Conservation (phyloP, 257 asterid species). For the Leonotis leonurus region DNA sequence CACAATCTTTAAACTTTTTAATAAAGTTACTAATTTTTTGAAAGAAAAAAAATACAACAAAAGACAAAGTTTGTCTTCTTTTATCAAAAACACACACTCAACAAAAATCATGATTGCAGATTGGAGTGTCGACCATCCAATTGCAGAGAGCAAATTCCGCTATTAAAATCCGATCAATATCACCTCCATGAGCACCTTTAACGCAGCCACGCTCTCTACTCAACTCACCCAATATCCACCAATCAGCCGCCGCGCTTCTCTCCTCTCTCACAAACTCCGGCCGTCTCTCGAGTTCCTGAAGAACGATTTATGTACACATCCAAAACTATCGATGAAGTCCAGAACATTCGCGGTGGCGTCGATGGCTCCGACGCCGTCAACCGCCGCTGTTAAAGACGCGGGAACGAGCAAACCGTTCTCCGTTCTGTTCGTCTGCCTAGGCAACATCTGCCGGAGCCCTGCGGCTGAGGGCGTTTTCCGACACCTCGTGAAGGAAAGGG, state of each 20-base stretch:
- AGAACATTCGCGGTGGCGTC: slow-evolving; percentile 30
- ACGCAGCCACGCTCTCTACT: neutral
- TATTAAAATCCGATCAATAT: neutral
- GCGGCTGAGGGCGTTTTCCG: slow-evolving; percentile 94
- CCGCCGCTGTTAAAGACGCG: slow-evolving; percentile 23
- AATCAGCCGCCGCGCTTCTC: slow-evolving; percentile 16
- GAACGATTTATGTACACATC: neutral
- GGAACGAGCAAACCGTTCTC: slow-evolving; percentile 47
- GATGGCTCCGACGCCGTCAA: slow-evolving; percentile 49
- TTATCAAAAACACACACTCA: too few species aligned
- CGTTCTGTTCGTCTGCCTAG: slow-evolving; percentile 86
- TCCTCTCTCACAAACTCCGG: slow-evolving; percentile 14
- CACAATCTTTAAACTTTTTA: too few species aligned
- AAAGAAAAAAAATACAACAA: too few species aligned
- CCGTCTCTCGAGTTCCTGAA: slow-evolving; percentile 18
- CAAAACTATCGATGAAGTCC: slow-evolving; percentile 8
- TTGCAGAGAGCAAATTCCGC: neutral
- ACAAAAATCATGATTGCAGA: too few species aligned
- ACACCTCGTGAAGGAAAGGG: slow-evolving; percentile 51
- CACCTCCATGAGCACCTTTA: slow-evolving; percentile 39
- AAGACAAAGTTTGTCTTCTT: too few species aligned
- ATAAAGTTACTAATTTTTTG: too few species aligned
- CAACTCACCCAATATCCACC: slow-evolving; percentile 17
- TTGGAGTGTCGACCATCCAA: neutral
- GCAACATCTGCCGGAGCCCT: slow-evolving; percentile 96